Percentiles rank a stretch among this genome's conserved stretches.
phyloP scores from a whole-genome alignment of 2,329 filamentous ascomycete species.

The Trichothecium sympodiale region DNA sequence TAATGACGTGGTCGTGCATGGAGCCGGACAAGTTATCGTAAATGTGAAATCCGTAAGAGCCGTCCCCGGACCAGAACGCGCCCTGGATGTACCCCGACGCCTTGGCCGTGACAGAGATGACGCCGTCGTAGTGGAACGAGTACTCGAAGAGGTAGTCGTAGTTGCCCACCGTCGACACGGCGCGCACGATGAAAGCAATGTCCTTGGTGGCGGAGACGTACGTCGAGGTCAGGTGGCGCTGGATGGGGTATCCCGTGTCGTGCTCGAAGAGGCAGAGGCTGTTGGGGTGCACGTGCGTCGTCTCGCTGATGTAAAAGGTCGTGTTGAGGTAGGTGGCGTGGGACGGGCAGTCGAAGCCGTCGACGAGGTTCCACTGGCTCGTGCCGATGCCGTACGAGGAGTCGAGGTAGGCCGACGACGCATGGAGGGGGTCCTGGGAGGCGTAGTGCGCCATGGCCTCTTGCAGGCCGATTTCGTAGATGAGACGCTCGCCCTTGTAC shows the following conservation, averaged over 20 bases:
- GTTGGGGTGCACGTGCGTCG: conserved; percentile 30
- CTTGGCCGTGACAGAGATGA: conserved; percentile 26
- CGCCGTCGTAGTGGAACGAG: conserved; percentile 22
- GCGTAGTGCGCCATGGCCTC: conserved; percentile 42
- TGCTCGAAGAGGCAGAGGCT: conserved; percentile 46
- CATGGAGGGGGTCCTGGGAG: conserved; percentile 30
- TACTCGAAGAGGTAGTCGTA: conserved; percentile 30
- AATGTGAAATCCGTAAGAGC: conserved; percentile 22
- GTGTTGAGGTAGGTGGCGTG: conserved; percentile 36
- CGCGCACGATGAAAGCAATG: conserved; percentile 32
- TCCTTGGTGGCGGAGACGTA: conserved; percentile 36
- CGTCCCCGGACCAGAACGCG: conserved; percentile 24
- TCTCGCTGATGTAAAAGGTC: conserved; percentile 28
- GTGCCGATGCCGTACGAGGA: conserved; percentile 33
- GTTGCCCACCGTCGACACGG: conserved; percentile 25
- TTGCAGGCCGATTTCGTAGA: conserved; percentile 44
- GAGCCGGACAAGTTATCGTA: conserved; percentile 24
- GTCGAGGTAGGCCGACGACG: conserved; percentile 32
- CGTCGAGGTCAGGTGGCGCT: conserved; percentile 30
- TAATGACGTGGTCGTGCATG: conserved; percentile 27
- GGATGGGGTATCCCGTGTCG: conserved; percentile 35
- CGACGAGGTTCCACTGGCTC: conserved; percentile 29
- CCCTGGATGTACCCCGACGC: conserved; percentile 26
- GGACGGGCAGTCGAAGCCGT: conserved; percentile 38
- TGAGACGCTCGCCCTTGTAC: conserved; percentile 41